Evolutionary conservation across 2,329 filamentous ascomycete species (phyloP), one percentile per base, ranked within the genome.

Genomic region (Ophiostoma sp.): DNA sequence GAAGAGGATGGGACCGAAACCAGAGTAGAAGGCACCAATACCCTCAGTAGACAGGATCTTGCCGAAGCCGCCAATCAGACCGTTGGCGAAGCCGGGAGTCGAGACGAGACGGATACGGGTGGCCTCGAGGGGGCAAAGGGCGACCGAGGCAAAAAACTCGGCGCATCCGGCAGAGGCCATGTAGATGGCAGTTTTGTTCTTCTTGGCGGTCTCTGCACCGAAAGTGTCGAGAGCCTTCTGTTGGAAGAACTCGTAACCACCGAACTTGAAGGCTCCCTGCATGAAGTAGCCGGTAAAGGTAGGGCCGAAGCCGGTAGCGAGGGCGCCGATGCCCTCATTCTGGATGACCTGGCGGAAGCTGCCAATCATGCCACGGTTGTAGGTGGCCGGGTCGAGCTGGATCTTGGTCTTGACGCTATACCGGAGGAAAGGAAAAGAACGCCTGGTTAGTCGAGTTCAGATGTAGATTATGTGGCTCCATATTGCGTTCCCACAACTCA

Each of bases 211-310:
- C 80, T 91, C 89, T 77, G 88, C 87, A 77, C 91, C 91, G 76
- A 93, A 81, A 73, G 84, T 74, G 84, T 90, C 89, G 82, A 94
- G 93, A 77, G 83, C 85, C 81, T 92, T 90, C 83, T 92, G 87
- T 88, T 94, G 93, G 89, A 94, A 93, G 83, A 93, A 88, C 83
- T 94, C 91, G 81, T 94, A 94, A 79, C 91, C 91, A 80, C 91
- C 91, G 81, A 94, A 94, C 84, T 94, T 94, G 87, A 93, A 89
- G 76, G 90, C 89, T 78, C 91, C 91, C 83, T 94, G 91, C 76
- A 94, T 86, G 87, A 93, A 93, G 84, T 94, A 94, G 79, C 91
- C 91, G 75, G 90, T 89, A 76, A 87, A 86, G 77, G 91, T 93
- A 75, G 91, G 90, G 76, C 91, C 91, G 80, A 89, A 85, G 81